A percentile compares a stretch with the other conserved stretches of the same genome.
Evolutionary conservation across 176 grass and related monocot genomes (phyloP).

Genomic region (Olyra latifolia): DNA sequence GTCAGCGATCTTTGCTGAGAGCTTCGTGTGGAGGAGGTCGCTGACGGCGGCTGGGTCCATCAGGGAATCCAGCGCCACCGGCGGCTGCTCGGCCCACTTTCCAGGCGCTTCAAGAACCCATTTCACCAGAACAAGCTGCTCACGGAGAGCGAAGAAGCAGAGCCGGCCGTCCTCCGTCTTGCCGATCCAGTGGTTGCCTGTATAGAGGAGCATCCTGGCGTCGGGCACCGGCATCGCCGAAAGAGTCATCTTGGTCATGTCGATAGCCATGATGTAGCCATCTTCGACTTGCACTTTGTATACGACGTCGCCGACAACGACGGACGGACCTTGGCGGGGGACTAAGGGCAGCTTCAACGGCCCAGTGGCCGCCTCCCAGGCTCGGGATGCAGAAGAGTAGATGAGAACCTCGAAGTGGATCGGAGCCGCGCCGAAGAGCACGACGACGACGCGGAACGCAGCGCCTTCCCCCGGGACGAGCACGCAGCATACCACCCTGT

Average conservation of each 20-base stretch:
- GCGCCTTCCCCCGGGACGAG: background rate
- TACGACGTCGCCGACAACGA: constrained; percentile 37
- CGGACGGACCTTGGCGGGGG: constrained; percentile 14
- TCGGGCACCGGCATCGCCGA: constrained; percentile 39
- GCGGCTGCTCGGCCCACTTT: constrained; percentile 32
- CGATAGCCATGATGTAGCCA: constrained; percentile 41
- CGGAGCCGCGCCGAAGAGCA: constrained; percentile 23
- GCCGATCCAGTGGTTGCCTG: constrained; percentile 53
- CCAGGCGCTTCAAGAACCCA: constrained; percentile 31
- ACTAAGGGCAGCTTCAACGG: background rate
- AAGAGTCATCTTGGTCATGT: constrained; percentile 29
- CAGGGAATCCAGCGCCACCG: constrained; percentile 18
- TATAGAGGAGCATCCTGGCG: background rate
- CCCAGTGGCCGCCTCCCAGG: constrained; percentile 33
- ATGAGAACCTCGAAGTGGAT: constrained; percentile 21
- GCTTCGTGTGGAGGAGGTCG: constrained; percentile 33
- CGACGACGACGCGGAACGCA: constrained; percentile 40
- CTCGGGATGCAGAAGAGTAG: background rate
- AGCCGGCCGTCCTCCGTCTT: constrained; percentile 38
- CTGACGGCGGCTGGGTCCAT: constrained; percentile 27
- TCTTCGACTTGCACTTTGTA: constrained; percentile 38
- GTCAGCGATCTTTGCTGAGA: constrained; percentile 49
- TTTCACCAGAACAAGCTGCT: constrained; percentile 14
- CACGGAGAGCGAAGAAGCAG: constrained; percentile 49
- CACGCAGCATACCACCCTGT: constrained; percentile 2